Percentiles rank a stretch among this genome's conserved stretches.
phyloP scores from a whole-genome alignment of 2,329 filamentous ascomycete species.

The Neonectria faginata region DNA sequence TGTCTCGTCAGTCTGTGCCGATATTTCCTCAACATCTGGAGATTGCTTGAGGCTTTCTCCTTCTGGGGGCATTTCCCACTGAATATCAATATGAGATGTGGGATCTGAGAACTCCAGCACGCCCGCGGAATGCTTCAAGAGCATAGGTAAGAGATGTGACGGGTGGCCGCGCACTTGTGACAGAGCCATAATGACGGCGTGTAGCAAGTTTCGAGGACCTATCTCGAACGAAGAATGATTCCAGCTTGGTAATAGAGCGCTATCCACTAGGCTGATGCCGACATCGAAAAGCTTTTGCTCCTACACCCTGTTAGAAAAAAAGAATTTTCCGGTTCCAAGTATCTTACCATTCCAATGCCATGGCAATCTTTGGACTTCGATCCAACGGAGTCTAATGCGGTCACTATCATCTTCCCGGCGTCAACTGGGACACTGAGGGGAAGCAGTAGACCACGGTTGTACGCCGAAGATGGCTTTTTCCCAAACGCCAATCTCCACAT shows the following conservation, averaged over 20 bases:
- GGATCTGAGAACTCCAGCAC: conserved; percentile 32
- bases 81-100: conserved; percentile 24
- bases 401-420: conserved; percentile 47
- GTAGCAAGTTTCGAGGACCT: conserved; percentile 46
- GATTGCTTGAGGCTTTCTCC: not conserved
- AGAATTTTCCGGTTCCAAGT: not conserved
- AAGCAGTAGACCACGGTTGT: conserved; percentile 35
- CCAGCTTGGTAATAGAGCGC: conserved; percentile 36
- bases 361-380: conserved; percentile 48
- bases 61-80: conserved; percentile 17
- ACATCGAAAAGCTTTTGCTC: conserved; percentile 51
- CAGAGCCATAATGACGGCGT: conserved; percentile 43
- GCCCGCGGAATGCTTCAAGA: conserved; percentile 43
- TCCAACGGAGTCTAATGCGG: conserved; percentile 41
- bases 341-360: conserved; percentile 48
- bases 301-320: conserved; percentile 36
- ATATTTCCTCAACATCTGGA: conserved; percentile 28
- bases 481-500: conserved; percentile 50
- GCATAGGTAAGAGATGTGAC: conserved; percentile 45
- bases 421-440: conserved; percentile 45
- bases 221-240: conserved; percentile 41
- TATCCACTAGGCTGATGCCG: conserved; percentile 47
- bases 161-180: conserved; percentile 42
- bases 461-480: conserved; percentile 39
- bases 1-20: conserved; percentile 16